A percentile compares a stretch with the other conserved stretches of the same genome.
phyloP scores from a whole-genome alignment of 1,139 yeast genomes.

The Kluyveromyces sp. region DNA sequence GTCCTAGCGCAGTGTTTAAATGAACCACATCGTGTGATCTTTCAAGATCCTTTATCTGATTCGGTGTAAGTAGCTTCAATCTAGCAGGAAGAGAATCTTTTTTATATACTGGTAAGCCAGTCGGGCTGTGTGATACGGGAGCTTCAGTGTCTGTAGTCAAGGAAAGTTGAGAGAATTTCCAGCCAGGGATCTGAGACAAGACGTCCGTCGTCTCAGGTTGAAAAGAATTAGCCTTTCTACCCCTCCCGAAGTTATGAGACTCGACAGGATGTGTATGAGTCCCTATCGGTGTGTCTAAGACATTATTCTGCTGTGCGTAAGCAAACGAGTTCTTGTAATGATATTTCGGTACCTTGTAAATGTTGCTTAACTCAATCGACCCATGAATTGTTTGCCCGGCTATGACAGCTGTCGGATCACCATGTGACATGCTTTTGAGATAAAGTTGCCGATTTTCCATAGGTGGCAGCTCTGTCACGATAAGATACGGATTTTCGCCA shows the following conservation, averaged over 20 bases:
- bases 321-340: conserved; percentile 30
- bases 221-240: conserved; percentile 1
- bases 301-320: conserved; percentile 27
- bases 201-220: conserved; percentile 5
- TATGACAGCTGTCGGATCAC: conserved; percentile 28
- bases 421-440: conserved; percentile 17
- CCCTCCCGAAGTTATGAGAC: conserved; percentile 7
- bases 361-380: conserved; percentile 33
- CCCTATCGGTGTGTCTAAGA: conserved; percentile 28
- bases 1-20: conserved; percentile 30
- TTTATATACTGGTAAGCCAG: conserved; percentile 33
- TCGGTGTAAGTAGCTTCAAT: conserved; percentile 24
- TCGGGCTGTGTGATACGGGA: conserved; percentile 21
- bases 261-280: conserved; percentile 10
- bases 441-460: conserved; percentile 24
- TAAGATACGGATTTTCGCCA: conserved; percentile 23
- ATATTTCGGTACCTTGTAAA: conserved; percentile 34
- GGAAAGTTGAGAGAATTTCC: conserved; percentile 31
- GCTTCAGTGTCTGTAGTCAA: conserved; percentile 9
- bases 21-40: conserved; percentile 34
- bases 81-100: conserved; percentile 17
- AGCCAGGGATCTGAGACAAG: conserved; percentile 27
- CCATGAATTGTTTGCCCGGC: conserved; percentile 38
- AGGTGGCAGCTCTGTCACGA: conserved; percentile 28
- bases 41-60: conserved; percentile 32